Conservation (phyloP, 2,329 filamentous ascomycete genomes). For the Aspergillus sp. region DNA sequence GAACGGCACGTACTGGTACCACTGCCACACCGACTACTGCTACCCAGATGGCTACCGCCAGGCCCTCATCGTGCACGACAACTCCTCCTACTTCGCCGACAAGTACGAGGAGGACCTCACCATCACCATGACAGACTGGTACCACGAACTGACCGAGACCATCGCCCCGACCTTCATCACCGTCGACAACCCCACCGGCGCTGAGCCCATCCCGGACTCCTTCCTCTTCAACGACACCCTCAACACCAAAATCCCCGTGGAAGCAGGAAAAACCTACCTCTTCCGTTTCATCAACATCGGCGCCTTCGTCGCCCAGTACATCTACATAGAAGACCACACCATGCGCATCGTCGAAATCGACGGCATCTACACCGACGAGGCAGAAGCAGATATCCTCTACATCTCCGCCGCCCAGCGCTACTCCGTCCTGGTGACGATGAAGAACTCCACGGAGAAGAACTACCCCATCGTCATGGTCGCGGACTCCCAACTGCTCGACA, state of each 20-base stretch:
- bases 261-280: conserved; percentile 71
- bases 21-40: conserved; percentile 66
- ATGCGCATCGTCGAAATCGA: conserved; percentile 73
- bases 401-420: conserved; percentile 68
- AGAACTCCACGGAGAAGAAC: conserved; percentile 62
- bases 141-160: conserved; percentile 64
- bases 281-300: conserved; percentile 74
- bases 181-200: conserved; percentile 57
- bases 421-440: conserved; percentile 59
- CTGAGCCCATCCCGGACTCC: conserved; percentile 67
- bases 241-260: conserved; percentile 59
- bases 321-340: conserved; percentile 55
- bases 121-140: conserved; percentile 72
- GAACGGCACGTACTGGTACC: conserved; percentile 65
- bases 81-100: conserved; percentile 50
- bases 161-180: conserved; percentile 47
- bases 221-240: conserved; percentile 69
- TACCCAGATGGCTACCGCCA: conserved; percentile 70
- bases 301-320: conserved; percentile 62
- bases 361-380: conserved; percentile 66
- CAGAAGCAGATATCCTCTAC: conserved; percentile 65
- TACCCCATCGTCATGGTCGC: conserved; percentile 60
- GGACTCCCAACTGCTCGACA: conserved; percentile 34
- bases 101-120: conserved; percentile 63
- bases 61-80: conserved; percentile 66